Evolutionary conservation across 345 rosid genomes (phyloP), one percentile per base, ranked within the genome.

Genomic region (Punica granatum): DNA sequence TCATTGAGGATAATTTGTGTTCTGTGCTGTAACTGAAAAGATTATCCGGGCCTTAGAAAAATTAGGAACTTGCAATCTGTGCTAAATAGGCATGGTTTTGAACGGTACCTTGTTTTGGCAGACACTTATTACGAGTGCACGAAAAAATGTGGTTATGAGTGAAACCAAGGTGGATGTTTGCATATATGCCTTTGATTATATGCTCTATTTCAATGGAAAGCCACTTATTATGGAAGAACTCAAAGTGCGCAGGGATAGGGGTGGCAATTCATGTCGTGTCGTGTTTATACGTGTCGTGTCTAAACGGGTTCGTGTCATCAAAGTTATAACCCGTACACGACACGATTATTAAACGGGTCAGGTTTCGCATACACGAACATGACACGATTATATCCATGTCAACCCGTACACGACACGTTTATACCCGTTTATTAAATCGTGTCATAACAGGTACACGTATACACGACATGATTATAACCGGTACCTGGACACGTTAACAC

Each of bases 131-230:
- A 91, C 92, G 3, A 86, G 96, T 64, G 88, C 96, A 63, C 89
- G 93, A 67, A 94, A 94, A 79, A 89, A 91, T 82, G 99, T 88
- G 70, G 85, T 68, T 60, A 74, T 81, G 63, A 80, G 78, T 76
- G 98, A 94, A 70, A 91, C 91, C 80, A 94, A 91, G 81, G 86
- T 94, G 79, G 84, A 88, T 63, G 96, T 94, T 53, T 91, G 99
- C 85, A 79, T 91, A 75, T 94, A 77, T 77, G 97, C 98, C 53
- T 94, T 91, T 77, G 99, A 94, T n/a, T n/a, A n/a, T 76, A 74
- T 94, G 64, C 78, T 94, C 70, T 89, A 86, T 80, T 81, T 85
- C 32, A 85, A 94, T 79, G 93, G 89, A 58, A 78, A 88, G 69
- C 82, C 86, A 63, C 90, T 94, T 73, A 78, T 91, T 70, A 95